A percentile compares a stretch with the other conserved stretches of the same genome.
Evolutionary conservation across 371 early-diverging fungal species (phyloP).

Genomic region (Lichtheimia ornata): DNA sequence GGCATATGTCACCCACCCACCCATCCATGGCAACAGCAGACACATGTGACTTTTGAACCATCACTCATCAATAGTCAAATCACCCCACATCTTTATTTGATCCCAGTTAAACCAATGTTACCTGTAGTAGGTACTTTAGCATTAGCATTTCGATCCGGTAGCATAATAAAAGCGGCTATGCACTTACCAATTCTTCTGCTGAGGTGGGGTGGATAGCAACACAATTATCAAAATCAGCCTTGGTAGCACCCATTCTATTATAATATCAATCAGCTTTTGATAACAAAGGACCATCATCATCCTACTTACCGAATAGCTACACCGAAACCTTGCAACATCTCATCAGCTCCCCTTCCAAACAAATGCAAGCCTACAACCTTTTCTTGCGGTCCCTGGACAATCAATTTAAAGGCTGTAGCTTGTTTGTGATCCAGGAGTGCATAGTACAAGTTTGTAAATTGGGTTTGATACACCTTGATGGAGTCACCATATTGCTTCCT

Average conservation of each 20-base stretch:
- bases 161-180: background rate
- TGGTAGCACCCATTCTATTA: slow-evolving; percentile 86
- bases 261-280: too few species aligned
- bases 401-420: slow-evolving; percentile 88
- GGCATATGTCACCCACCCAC: too few species aligned
- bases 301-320: slow-evolving; percentile 61
- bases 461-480: slow-evolving; percentile 80
- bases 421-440: slow-evolving; percentile 87
- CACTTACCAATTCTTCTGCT: slow-evolving; percentile 82
- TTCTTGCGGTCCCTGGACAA: slow-evolving; percentile 83
- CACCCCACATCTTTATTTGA: too few species aligned
- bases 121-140: too few species aligned
- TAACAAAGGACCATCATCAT: too few species aligned
- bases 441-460: slow-evolving; percentile 92
- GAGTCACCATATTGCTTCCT: slow-evolving; percentile 71
- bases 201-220: slow-evolving; percentile 98
- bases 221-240: slow-evolving; percentile 90
- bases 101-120: too few species aligned
- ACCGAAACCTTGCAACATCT: slow-evolving; percentile 92
- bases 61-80: too few species aligned
- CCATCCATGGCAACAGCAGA: too few species aligned
- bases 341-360: slow-evolving; percentile 89
- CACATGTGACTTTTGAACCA: too few species aligned
- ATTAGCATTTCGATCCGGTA: too few species aligned
- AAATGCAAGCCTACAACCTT: slow-evolving; percentile 96